These are phyloP conservation scores for Lasiosphaeria hispida DNA, from an alignment of 495 filamentous ascomycete species.

Conservation along the genomic window DNA sequence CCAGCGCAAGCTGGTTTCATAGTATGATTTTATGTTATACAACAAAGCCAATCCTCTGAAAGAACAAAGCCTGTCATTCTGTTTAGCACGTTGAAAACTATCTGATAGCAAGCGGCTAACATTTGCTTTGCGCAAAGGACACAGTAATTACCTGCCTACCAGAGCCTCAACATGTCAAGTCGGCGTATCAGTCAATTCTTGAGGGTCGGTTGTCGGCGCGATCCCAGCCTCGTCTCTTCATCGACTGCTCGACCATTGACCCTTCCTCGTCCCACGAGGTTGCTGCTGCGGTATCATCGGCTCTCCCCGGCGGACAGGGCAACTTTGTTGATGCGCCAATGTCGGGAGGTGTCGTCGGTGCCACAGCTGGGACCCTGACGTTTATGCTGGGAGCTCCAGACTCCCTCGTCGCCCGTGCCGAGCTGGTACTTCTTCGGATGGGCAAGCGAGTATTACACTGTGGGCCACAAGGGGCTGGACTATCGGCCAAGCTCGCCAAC, in stretches of 20 bases:
- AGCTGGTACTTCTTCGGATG: slow-evolving; percentile 69
- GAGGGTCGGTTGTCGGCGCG: slow-evolving; percentile 35
- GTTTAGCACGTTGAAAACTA: background rate
- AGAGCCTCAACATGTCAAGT: slow-evolving; percentile 73
- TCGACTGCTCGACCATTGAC: slow-evolving; percentile 86
- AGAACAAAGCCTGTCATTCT: slow-evolving; percentile 1
- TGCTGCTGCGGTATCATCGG: slow-evolving; percentile 57
- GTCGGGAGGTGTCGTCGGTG: slow-evolving; percentile 84
- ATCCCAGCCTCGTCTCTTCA: slow-evolving; percentile 58
- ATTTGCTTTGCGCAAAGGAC: slow-evolving; percentile 47
- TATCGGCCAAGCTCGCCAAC: slow-evolving; percentile 86
- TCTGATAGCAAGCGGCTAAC: background rate
- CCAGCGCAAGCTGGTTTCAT: slow-evolving; percentile 30
- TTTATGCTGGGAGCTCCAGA: slow-evolving; percentile 82
- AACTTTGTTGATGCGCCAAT: slow-evolving; percentile 79
- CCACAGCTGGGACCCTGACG: slow-evolving; percentile 68
- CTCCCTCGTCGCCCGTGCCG: slow-evolving; percentile 56
- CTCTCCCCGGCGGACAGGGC: slow-evolving; percentile 45
- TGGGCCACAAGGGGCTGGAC: slow-evolving; percentile 73
- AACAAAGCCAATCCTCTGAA: slow-evolving; percentile 37
- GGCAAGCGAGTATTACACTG: slow-evolving; percentile 79
- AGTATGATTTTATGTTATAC: slow-evolving; percentile 48
- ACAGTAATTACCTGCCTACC: slow-evolving; percentile 78
- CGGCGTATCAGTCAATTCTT: slow-evolving; percentile 66
- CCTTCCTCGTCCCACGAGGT: slow-evolving; percentile 70